Conservation (phyloP, 495 filamentous ascomycete species). For the Penicillium paradoxum region DNA sequence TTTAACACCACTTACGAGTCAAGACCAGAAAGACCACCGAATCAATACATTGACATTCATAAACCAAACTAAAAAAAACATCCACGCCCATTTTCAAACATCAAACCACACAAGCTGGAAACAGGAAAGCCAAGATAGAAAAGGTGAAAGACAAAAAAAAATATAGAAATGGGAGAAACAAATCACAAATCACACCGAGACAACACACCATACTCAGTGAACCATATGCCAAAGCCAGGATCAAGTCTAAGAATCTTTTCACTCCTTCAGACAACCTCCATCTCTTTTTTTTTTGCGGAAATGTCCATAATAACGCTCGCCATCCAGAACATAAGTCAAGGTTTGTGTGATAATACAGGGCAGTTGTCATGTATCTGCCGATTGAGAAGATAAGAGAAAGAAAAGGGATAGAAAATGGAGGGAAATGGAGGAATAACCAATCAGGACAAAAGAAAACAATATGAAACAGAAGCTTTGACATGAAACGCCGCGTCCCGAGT, state of each 20-base stretch:
- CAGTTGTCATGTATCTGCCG: slow-evolving; percentile 13
- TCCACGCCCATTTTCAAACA: slow-evolving; percentile 1
- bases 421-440: slow-evolving; percentile 1
- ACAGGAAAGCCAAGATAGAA: slow-evolving; percentile 3
- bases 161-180: neutral
- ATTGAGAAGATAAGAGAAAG: slow-evolving; percentile 12
- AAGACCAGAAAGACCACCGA: neutral
- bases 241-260: slow-evolving; percentile 1
- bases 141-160: neutral
- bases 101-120: neutral
- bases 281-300: neutral
- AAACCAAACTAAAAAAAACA: slow-evolving; percentile 2
- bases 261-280: neutral
- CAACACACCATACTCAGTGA: neutral
- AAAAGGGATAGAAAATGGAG: slow-evolving; percentile 13
- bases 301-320: slow-evolving; percentile 2
- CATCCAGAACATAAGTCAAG: slow-evolving; percentile 6
- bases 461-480: slow-evolving; percentile 8
- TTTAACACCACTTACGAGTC: neutral
- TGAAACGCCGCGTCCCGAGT: slow-evolving; percentile 31
- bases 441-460: slow-evolving; percentile 7
- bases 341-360: slow-evolving; percentile 32
- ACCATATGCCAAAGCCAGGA: neutral
- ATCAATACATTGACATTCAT: slow-evolving; percentile 9
- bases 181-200: neutral